Evolutionary conservation across 352 stramenopile genomes (phyloP).

Genomic region (Phytophthora agathidicida): DNA sequence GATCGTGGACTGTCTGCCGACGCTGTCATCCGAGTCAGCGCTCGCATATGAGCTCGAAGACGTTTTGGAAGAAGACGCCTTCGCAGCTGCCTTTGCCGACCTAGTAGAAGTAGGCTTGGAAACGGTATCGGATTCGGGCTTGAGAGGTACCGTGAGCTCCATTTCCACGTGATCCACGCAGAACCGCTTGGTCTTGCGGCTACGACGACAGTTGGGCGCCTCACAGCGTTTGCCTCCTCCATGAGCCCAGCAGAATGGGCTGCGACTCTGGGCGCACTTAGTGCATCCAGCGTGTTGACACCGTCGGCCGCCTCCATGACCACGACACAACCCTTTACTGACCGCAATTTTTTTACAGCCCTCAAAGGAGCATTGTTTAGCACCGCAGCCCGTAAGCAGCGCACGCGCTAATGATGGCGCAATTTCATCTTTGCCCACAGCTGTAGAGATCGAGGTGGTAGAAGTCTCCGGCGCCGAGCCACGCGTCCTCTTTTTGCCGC

Average conservation of each 20-base stretch:
- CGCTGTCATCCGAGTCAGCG: slow-evolving; percentile 57
- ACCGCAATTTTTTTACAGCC: slow-evolving; percentile 79
- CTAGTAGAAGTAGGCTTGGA: slow-evolving; percentile 4
- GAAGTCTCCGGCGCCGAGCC: slow-evolving; percentile 6
- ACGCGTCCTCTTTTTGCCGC: slow-evolving; percentile 53
- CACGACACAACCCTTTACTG: slow-evolving; percentile 71
- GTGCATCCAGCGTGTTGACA: slow-evolving; percentile 70
- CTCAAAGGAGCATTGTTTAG: slow-evolving; percentile 71
- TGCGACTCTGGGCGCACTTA: slow-evolving; percentile 80
- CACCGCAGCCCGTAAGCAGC: slow-evolving; percentile 55
- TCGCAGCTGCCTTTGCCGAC: slow-evolving; percentile 3
- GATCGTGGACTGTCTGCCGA: slow-evolving; percentile 40
- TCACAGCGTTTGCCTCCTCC: slow-evolving; percentile 79
- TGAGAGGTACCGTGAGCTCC: slow-evolving; percentile 46
- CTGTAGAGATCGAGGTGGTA: not conserved
- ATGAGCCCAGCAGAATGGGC: slow-evolving; percentile 77
- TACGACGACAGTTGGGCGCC: slow-evolving; percentile 64
- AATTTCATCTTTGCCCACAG: slow-evolving; percentile 36
- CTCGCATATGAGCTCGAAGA: slow-evolving; percentile 26
- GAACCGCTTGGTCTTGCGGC: slow-evolving; percentile 77
- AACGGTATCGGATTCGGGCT: slow-evolving; percentile 9
- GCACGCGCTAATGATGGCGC: slow-evolving; percentile 47
- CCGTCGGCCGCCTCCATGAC: slow-evolving; percentile 70
- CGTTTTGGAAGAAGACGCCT: slow-evolving; percentile 12
- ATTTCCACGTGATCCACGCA: slow-evolving; percentile 81